Evolutionary conservation across 768 basidiomycete species (phyloP).

Genomic region (Suillus sp.): DNA sequence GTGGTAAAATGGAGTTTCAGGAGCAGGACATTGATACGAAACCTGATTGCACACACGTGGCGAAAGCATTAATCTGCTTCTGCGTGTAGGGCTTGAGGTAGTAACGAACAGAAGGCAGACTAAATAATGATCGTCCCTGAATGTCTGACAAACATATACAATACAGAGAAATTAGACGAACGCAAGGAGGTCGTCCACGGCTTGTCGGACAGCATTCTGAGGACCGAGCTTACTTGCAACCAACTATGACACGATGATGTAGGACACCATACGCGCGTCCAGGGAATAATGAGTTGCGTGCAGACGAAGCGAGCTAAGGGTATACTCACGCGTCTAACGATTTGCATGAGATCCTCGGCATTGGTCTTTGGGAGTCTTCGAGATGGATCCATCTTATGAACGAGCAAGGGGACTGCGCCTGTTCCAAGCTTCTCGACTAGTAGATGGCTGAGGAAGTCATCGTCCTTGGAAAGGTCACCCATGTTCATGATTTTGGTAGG

Average conservation of each 20-base stretch:
- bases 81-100: conserved; percentile 75
- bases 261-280: conserved; percentile 27
- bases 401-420: conserved; percentile 74
- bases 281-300: conserved; percentile 19
- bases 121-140: conserved; percentile 35
- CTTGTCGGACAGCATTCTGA: conserved; percentile 62
- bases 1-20: conserved; percentile 28
- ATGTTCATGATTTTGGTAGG: conserved; percentile 90
- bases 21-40: conserved; percentile 29
- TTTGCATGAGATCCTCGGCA: conserved; percentile 63
- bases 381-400: conserved; percentile 88
- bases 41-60: conserved; percentile 67
- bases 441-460: conserved; percentile 88
- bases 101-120: conserved; percentile 74
- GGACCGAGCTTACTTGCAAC: conserved; percentile 57
- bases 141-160: conserved; percentile 22
- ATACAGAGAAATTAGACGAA: conserved; percentile 44
- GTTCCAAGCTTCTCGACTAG: conserved; percentile 89
- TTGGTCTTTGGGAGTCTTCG: conserved; percentile 78
- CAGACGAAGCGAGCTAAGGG: conserved; percentile 29
- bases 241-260: conserved; percentile 43
- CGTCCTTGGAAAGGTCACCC: conserved; percentile 86
- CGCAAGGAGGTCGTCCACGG: conserved; percentile 79
- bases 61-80: conserved; percentile 89
- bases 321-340: conserved; percentile 73